Evolutionary conservation across 2,329 filamentous ascomycete genomes (phyloP).

Genomic region (Zalaria sp.): DNA sequence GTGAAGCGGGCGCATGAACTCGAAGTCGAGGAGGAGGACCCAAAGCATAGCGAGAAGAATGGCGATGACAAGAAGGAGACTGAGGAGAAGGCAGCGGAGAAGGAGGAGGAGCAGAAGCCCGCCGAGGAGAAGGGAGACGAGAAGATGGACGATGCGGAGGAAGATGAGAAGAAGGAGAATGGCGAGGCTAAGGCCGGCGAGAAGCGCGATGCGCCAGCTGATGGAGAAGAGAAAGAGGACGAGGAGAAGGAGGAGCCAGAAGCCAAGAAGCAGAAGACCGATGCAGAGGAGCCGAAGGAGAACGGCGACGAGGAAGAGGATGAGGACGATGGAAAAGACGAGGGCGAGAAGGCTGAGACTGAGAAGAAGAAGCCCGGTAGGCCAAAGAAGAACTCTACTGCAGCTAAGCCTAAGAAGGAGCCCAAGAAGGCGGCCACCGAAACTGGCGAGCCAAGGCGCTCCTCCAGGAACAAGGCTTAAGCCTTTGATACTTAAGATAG

Average conservation of each 20-base stretch:
- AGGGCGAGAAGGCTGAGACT: constrained; percentile 19
- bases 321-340: constrained; percentile 16
- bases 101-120: constrained; percentile 11
- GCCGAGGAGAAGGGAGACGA: constrained; percentile 8
- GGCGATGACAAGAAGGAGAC: constrained; percentile 8
- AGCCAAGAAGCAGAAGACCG: constrained; percentile 14
- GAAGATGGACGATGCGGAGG: constrained; percentile 8
- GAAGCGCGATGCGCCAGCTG: constrained; percentile 8
- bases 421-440: constrained; percentile 36
- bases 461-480: constrained; percentile 22
- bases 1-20: constrained; percentile 50
- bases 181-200: constrained; percentile 11
- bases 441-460: constrained; percentile 32
- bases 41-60: constrained; percentile 17
- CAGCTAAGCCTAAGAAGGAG: constrained; percentile 25
- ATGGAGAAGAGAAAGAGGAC: constrained; percentile 11
- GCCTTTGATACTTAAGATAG: no score
- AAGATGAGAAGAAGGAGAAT: constrained; percentile 9
- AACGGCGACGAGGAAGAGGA: constrained; percentile 16
- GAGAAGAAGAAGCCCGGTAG: constrained; percentile 27
- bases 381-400: constrained; percentile 20
- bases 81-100: constrained; percentile 8
- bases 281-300: constrained; percentile 17
- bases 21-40: constrained; percentile 36
- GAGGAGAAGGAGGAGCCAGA: constrained; percentile 12